A percentile compares a stretch with the other conserved stretches of the same genome.
Conservation (phyloP, 441 rosid genomes). For the Dalechampia spathulata region DNA sequence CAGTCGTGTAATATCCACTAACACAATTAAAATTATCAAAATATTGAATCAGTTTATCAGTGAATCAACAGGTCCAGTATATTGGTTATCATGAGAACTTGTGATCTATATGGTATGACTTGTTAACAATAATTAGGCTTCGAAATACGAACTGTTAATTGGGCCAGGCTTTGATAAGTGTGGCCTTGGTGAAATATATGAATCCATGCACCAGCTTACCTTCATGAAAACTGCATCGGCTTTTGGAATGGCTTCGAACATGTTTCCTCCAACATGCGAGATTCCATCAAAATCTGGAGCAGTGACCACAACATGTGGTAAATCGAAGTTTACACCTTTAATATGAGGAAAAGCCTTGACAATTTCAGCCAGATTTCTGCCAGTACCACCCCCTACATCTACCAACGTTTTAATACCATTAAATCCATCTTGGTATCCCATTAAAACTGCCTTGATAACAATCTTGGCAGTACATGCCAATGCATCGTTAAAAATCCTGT, state of each 20-base stretch:
- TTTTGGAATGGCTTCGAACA: slow-evolving; percentile 32
- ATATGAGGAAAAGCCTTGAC: slow-evolving; percentile 32
- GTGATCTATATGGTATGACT: too few species aligned
- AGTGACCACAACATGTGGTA: slow-evolving; percentile 31
- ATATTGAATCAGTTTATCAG: too few species aligned
- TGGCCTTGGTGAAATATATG: too few species aligned
- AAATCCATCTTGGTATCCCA: slow-evolving; percentile 28
- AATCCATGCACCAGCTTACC: too few species aligned
- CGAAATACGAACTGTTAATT: too few species aligned
- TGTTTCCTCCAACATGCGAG: slow-evolving; percentile 32
- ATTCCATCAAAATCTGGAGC: slow-evolving; percentile 28
- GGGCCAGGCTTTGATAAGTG: too few species aligned
- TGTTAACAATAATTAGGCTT: too few species aligned
- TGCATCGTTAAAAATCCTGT: slow-evolving; percentile 23
- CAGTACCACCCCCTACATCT: slow-evolving; percentile 46
- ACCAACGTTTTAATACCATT: slow-evolving; percentile 18
- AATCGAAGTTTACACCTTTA: slow-evolving; percentile 33
- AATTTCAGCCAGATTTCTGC: slow-evolving; percentile 20
- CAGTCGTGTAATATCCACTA: slow-evolving; percentile 38
- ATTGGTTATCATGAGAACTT: too few species aligned
- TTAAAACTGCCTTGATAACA: slow-evolving; percentile 8
- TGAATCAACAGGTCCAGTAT: too few species aligned
- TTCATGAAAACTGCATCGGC: slow-evolving; percentile 36
- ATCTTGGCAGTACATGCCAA: slow-evolving; percentile 25
- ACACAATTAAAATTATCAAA: too few species aligned